A percentile compares a stretch with the other conserved stretches of the same genome.
These are phyloP conservation scores for Isochrysis galbana DNA, from an alignment of 78 protist species.

Conservation along the genomic window DNA sequence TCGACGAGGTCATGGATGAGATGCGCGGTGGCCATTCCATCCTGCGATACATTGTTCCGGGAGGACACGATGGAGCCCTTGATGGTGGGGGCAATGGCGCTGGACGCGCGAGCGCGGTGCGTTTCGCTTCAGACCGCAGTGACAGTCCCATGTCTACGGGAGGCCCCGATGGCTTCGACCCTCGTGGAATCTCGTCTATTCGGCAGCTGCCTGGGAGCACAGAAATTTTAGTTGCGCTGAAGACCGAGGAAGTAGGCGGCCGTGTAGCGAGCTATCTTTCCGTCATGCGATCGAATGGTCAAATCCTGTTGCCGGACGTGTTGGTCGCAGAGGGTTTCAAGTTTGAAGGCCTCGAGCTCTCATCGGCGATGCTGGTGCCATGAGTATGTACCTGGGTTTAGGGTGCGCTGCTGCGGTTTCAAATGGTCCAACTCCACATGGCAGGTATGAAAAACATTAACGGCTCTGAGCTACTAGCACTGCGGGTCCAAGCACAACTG, in stretches of 20 bases:
- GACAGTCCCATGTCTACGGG: too few relatives aligned
- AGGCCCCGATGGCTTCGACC: too few relatives aligned
- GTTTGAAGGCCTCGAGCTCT: background rate
- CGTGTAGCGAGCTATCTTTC: background rate
- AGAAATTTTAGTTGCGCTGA: background rate
- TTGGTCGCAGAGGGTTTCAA: background rate
- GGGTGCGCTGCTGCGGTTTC: too few relatives aligned
- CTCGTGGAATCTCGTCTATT: too few relatives aligned
- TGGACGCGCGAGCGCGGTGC: too few relatives aligned
- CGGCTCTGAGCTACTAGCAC: too few relatives aligned
- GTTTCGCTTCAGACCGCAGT: too few relatives aligned
- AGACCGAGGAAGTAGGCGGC: background rate
- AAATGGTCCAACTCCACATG: too few relatives aligned
- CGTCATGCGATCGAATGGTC: background rate
- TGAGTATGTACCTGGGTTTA: background rate
- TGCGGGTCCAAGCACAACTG: too few relatives aligned
- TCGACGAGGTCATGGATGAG: background rate
- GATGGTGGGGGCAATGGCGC: too few relatives aligned
- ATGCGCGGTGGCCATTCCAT: background rate
- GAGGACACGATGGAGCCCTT: background rate
- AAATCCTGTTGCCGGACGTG: background rate
- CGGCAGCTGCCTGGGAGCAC: background rate
- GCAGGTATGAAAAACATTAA: too few relatives aligned
- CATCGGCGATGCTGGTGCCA: background rate
- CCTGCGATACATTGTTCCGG: background rate